Evolutionary conservation across 2,329 filamentous ascomycete genomes (phyloP).

Genomic region (Chaetoscypha palmicola): DNA sequence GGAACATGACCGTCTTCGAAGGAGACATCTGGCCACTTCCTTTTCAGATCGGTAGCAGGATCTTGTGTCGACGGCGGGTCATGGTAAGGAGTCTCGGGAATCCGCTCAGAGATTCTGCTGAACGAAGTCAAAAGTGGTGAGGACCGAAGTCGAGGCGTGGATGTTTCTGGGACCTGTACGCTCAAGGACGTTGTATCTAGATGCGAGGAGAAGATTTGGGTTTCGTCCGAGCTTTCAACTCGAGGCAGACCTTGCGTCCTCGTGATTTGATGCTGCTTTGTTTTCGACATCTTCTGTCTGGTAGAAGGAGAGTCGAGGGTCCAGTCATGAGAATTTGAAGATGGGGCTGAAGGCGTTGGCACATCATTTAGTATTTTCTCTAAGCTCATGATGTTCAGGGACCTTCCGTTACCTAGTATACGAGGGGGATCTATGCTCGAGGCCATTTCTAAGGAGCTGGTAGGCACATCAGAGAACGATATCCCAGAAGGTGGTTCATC

Average conservation of each 20-base stretch:
- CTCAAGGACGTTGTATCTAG: neutral
- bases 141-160: neutral
- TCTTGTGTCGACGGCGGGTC: neutral
- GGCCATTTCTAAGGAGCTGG: neutral
- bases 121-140: neutral
- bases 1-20: conserved; percentile 3
- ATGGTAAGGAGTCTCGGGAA: neutral
- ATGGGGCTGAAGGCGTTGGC: conserved; percentile 1
- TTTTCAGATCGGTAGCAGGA: conserved; percentile 4
- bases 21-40: conserved; percentile 9
- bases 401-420: no score
- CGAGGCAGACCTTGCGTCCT: no score
- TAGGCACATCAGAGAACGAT: neutral
- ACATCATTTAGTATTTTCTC: neutral
- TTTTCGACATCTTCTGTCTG: neutral
- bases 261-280: neutral
- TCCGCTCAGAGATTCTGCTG: neutral
- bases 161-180: neutral
- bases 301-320: neutral
- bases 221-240: neutral
- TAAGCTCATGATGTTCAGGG: neutral
- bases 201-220: neutral
- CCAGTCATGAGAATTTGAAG: conserved; percentile 8
- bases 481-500: neutral
- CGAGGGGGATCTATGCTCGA: neutral